Evolutionary conservation across 129 eudicot species (phyloP).

Genomic region (Flaveria trinervia): DNA sequence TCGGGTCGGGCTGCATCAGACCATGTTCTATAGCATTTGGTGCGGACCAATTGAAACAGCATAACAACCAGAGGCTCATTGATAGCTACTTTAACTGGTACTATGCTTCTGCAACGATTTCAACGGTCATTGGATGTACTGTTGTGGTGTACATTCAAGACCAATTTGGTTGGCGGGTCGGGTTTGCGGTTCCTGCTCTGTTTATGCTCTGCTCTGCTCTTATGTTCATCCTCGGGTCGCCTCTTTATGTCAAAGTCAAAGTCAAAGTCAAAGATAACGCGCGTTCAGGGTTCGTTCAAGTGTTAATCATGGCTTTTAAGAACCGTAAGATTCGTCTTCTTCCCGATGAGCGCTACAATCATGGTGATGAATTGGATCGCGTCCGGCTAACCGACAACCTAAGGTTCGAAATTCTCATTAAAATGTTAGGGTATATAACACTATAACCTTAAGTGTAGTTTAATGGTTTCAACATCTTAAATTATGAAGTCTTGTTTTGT

Average conservation of each 20-base stretch:
- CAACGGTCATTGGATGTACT: slow-evolving; percentile 32
- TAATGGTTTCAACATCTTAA: too few relatives aligned
- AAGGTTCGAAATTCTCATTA: slow-evolving; percentile 26
- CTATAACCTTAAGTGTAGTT: too few relatives aligned
- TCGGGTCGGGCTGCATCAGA: slow-evolving; percentile 62
- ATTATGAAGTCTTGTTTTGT: not conserved
- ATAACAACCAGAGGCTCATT: slow-evolving; percentile 37
- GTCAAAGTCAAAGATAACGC: slow-evolving; percentile 28
- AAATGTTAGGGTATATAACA: too few relatives aligned
- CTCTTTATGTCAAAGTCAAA: slow-evolving; percentile 41
- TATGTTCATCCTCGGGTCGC: slow-evolving; percentile 41
- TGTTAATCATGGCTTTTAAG: slow-evolving; percentile 39
- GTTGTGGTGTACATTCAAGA: slow-evolving; percentile 59
- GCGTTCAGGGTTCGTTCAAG: slow-evolving; percentile 43
- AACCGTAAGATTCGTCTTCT: slow-evolving; percentile 36
- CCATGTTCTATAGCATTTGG: slow-evolving; percentile 69
- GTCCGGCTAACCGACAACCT: slow-evolving; percentile 36
- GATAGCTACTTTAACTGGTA: slow-evolving; percentile 69
- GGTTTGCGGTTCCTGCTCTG: slow-evolving; percentile 55
- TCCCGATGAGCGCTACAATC: slow-evolving; percentile 33
- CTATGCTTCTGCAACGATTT: slow-evolving; percentile 40
- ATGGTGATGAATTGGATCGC: slow-evolving; percentile 27
- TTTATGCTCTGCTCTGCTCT: slow-evolving; percentile 46
- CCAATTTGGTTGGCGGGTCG: slow-evolving; percentile 51
- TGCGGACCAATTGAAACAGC: slow-evolving; percentile 51